Percentiles rank a stretch among this genome's conserved stretches.
phyloP scores from a whole-genome alignment of 352 stramenopile genomes.

The Phytophthora aleatoria region DNA sequence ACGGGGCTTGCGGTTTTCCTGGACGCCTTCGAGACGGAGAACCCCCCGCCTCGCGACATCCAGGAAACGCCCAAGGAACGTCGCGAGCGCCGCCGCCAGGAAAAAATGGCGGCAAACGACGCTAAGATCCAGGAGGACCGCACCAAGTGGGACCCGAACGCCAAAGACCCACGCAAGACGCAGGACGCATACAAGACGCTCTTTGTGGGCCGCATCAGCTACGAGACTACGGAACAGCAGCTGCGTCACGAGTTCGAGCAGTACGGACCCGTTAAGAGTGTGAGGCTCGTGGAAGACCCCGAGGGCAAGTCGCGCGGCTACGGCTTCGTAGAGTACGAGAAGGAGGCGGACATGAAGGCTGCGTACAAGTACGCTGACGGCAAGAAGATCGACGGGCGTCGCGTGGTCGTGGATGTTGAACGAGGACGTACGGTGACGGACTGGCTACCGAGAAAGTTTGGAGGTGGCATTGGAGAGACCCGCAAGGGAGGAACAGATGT shows the following conservation, averaged over 20 bases:
- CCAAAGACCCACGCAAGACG: conserved; percentile 68
- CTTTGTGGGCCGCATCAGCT: conserved; percentile 97
- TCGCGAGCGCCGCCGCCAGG: conserved; percentile 57
- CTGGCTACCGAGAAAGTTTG: conserved; percentile 95
- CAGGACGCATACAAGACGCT: conserved; percentile 97
- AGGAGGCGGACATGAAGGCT: conserved; percentile 96
- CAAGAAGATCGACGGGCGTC: conserved; percentile 96
- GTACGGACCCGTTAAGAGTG: conserved; percentile 91
- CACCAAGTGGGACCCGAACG: conserved; percentile 76
- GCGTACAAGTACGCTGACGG: conserved; percentile 95
- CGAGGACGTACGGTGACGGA: conserved; percentile 96
- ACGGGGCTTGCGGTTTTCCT: conserved; percentile 52
- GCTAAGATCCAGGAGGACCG: conserved; percentile 67
- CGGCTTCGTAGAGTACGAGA: conserved; percentile 99
- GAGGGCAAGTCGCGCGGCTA: conserved; percentile 94
- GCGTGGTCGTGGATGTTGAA: conserved; percentile 98
- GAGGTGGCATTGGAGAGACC: conserved; percentile 93
- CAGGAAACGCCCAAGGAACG: conserved; percentile 83
- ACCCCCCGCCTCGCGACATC: conserved; percentile 58
- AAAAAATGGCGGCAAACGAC: conserved; percentile 67
- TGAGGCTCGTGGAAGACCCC: conserved; percentile 88
- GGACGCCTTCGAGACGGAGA: conserved; percentile 61
- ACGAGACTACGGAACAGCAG: conserved; percentile 98
- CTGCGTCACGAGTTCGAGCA: conserved; percentile 96
- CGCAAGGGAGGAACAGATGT: conserved; percentile 77